Evolutionary conservation across 2,329 filamentous ascomycete genomes (phyloP), one percentile per base, ranked within the genome.

Genomic region (Laburnicola sp.): DNA sequence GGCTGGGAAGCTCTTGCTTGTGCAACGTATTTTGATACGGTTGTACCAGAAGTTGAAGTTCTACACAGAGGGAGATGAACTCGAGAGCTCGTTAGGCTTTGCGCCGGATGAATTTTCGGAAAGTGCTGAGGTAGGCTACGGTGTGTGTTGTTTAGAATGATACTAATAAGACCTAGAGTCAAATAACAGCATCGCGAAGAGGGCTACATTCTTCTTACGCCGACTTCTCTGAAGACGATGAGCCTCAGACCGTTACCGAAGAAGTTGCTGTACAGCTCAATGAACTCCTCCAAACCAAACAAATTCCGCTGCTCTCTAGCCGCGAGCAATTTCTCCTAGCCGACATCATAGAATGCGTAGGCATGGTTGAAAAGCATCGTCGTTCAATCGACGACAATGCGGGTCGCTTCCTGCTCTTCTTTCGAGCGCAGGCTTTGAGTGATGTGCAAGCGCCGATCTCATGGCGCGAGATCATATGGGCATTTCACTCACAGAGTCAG

Each of bases 371-470:
- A 69, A 89, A 88, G 64, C 90, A 97, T 65, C 84, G 91, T 16
- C 84, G 90, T 4, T 96, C 91, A 2, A 88, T 97, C 75, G 92
- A 97, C 65, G 89, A 90, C 63, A 96, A 96, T 64, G 92, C 89
- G 3, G 87, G 89, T 6, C 85, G 91, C 37, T 97, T 92, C 71
- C 84, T 96, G 74, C 78, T 96, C 9, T 94, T 94, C 73, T 94
- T 93, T 75, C 82, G 90, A 21, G 88, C 95, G 64, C 86, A 93
- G 68, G 85, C 85, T 43, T 76, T 95, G 41, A 84, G 86, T 81
- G 41, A 82, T 11, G 73, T 78, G 63, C 77, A 87, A 64, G 82
- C 85, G 3, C 79, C 83, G 23, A 82, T 96, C 35, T 80, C 80
- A 4, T 85, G 82, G 82, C 72, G 90, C 53, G 90, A 95, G 66